A percentile compares a stretch with the other conserved stretches of the same genome.
Conservation (phyloP, 768 basidiomycete species). For the Trametes cubensis region DNA sequence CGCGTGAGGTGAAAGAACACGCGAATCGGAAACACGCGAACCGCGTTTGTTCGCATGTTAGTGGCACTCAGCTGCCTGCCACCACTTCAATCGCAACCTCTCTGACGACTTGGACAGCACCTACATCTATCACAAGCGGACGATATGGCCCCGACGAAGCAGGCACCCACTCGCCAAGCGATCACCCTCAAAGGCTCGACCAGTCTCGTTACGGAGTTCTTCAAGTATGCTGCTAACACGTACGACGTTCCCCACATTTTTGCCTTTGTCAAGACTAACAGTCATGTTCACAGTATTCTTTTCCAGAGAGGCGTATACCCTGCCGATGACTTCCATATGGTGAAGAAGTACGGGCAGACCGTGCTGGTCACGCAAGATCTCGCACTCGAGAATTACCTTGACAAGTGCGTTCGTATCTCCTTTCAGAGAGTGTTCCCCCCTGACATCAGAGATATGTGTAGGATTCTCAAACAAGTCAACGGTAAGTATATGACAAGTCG, state of each 20-base stretch:
- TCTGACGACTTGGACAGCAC: background rate
- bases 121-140: background rate
- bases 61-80: background rate
- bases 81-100: background rate
- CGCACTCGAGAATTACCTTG: slow-evolving; percentile 91
- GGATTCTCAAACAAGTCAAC: slow-evolving; percentile 90
- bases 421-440: slow-evolving; percentile 3
- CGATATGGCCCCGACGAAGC: slow-evolving; percentile 46
- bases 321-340: slow-evolving; percentile 98
- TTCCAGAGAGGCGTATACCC: slow-evolving; percentile 98
- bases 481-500: slow-evolving; percentile 52
- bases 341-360: slow-evolving; percentile 98
- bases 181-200: slow-evolving; percentile 97
- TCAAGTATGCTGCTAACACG: slow-evolving; percentile 99
- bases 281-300: slow-evolving; percentile 63
- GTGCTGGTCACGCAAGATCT: slow-evolving; percentile 94
- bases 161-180: slow-evolving; percentile 60
- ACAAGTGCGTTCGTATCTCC: slow-evolving; percentile 50
- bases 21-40: slow-evolving; percentile 16
- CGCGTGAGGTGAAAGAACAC: slow-evolving; percentile 14
- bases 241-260: slow-evolving; percentile 41
- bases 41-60: slow-evolving; percentile 21
- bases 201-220: slow-evolving; percentile 94
- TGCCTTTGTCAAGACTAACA: background rate
- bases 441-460: slow-evolving; percentile 33